These are phyloP conservation scores for Teunomyces tritomae DNA, from an alignment of 805 yeast genomes.

Conservation along the genomic window DNA sequence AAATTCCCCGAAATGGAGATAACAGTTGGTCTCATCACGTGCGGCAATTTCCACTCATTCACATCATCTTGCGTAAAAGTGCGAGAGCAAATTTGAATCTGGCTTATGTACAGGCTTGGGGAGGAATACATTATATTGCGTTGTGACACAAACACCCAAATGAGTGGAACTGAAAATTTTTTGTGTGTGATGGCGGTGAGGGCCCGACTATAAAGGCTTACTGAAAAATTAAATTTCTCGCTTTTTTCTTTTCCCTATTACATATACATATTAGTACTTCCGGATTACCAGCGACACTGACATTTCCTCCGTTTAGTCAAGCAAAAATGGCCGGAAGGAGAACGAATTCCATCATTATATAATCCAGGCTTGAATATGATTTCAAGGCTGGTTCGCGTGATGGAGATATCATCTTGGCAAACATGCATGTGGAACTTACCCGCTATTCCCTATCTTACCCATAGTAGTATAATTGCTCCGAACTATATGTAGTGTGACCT, in stretches of 20 bases:
- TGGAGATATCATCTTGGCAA: conserved; percentile 28
- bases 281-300: conserved; percentile 49
- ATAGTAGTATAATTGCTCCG: not conserved
- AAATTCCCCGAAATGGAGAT: not conserved
- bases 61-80: not conserved
- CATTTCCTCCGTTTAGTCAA: conserved; percentile 36
- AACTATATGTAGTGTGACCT: not conserved
- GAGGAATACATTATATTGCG: not conserved
- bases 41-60: not conserved
- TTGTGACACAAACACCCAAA: not conserved
- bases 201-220: conserved; percentile 1
- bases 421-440: not conserved
- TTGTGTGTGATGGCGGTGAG: not conserved
- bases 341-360: conserved; percentile 29
- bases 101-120: not conserved
- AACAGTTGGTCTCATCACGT: conserved; percentile 3
- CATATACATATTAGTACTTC: conserved; percentile 30
- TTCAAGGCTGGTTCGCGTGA: conserved; percentile 42
- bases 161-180: not conserved
- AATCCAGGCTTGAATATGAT: conserved; percentile 26
- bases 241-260: conserved; percentile 16
- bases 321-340: conserved; percentile 53
- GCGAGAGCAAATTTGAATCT: not conserved
- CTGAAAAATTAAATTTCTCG: conserved; percentile 2
- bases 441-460: not conserved